Evolutionary conservation across 139 green algal species (phyloP), one percentile per base, ranked within the genome.

Genomic region (Penium margaritaceum): DNA sequence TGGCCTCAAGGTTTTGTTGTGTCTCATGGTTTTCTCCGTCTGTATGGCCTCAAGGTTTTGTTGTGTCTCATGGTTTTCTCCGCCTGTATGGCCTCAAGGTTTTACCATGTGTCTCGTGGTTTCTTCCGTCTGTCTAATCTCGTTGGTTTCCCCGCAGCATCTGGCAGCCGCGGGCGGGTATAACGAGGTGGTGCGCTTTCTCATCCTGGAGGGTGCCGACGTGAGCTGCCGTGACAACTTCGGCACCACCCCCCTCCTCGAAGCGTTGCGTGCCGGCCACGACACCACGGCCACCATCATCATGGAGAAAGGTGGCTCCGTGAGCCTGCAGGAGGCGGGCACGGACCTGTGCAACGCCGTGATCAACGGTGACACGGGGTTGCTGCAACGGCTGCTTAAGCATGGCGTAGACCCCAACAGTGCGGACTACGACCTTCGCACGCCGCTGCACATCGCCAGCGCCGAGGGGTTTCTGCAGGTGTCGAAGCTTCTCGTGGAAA

Each of bases 121-220:
- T n/a, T n/a, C n/a, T n/a, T n/a, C n/a, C n/a, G n/a, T n/a, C n/a
- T n/a, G n/a, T n/a, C n/a, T n/a, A n/a, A n/a, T n/a, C n/a, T n/a
- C n/a, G n/a, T n/a, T n/a, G n/a, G n/a, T n/a, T n/a, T n/a, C n/a
- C n/a, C n/a, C 37, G 43, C 67, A 75, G 67, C 67, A 75, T 37
- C 46, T 75, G 34, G 67, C 67, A 21, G 67, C 67, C 44, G 69
- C 67, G 12, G 69, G 69, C 34, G 67, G 67, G 12, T 75, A 33
- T 17, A 29, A 75, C 44, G 67, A 75, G 4, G 3, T 75, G 44
- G n/a, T 58, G n/a, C 24, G 3, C n/a, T 75, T 65, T 36, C 27
- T 75, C 4, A 33, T 75, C 33, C 29, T 60, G 32, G 64, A 72
- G 38, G 51, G 51, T 7, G 64, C 39, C 5, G 64, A 72, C 29